Percentiles rank a stretch among this genome's conserved stretches.
phyloP scores from a whole-genome alignment of 768 basidiomycete genomes.

The Hortiboletus campestris region DNA sequence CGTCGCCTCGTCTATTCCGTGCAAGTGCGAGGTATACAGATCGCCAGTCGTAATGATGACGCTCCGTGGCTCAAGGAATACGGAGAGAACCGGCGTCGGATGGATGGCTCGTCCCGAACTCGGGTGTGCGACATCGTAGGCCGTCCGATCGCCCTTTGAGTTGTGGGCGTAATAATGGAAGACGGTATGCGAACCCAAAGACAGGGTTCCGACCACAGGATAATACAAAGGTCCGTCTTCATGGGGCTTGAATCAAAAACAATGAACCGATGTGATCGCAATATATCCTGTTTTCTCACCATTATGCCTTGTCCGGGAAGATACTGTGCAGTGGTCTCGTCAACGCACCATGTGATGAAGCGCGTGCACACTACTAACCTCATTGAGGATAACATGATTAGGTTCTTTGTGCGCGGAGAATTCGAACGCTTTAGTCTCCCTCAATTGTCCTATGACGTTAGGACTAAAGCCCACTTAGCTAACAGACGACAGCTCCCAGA shows the following conservation, averaged over 20 bases:
- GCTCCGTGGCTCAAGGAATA: slow-evolving; percentile 84
- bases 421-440: slow-evolving; percentile 60
- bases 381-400: slow-evolving; percentile 90
- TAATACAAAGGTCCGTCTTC: slow-evolving; percentile 89
- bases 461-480: slow-evolving; percentile 52
- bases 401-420: slow-evolving; percentile 62
- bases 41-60: slow-evolving; percentile 70
- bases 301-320: slow-evolving; percentile 90
- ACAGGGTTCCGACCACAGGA: slow-evolving; percentile 88
- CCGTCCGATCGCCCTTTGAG: slow-evolving; percentile 13
- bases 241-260: slow-evolving; percentile 60
- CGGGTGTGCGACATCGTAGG: slow-evolving; percentile 17
- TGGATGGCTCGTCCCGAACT: slow-evolving; percentile 56
- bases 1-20: slow-evolving; percentile 68
- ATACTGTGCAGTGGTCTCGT: slow-evolving; percentile 48
- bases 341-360: slow-evolving; percentile 10
- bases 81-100: slow-evolving; percentile 59
- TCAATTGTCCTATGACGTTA: slow-evolving; percentile 69
- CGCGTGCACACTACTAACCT: slow-evolving; percentile 43
- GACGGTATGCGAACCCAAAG: slow-evolving; percentile 78
- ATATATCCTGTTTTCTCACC: slow-evolving; percentile 44
- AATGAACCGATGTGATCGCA: slow-evolving; percentile 1
- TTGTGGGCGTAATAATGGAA: slow-evolving; percentile 79
- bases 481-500: slow-evolving; percentile 3
- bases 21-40: slow-evolving; percentile 72